Conservation (phyloP, 1,284 basidiomycete species). For the Phellopilus nigrolimitatus region DNA sequence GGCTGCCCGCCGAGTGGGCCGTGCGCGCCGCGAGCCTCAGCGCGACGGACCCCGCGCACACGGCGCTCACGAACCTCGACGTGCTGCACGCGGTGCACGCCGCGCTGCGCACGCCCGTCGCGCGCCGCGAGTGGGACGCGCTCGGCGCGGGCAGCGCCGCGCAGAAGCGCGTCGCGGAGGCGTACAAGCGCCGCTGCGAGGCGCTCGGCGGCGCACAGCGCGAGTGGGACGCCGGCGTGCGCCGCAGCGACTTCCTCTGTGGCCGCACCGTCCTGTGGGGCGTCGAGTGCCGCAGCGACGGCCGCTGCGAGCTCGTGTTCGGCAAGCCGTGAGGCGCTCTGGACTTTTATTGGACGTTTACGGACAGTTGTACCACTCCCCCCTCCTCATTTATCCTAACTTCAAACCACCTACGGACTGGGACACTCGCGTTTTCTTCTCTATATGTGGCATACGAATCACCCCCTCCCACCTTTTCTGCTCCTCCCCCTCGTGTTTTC, state of each 20-base stretch:
- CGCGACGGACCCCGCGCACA: slow-evolving; percentile 28
- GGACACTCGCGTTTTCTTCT: slow-evolving; percentile 19
- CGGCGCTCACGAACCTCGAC: slow-evolving; percentile 54
- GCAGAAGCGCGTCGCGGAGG: slow-evolving; percentile 51
- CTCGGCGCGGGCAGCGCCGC: slow-evolving; percentile 49
- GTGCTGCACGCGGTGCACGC: slow-evolving; percentile 56
- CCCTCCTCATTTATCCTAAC: slow-evolving; percentile 1
- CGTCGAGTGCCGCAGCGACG: slow-evolving; percentile 43
- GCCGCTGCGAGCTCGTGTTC: slow-evolving; percentile 47
- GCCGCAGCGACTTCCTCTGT: slow-evolving; percentile 61
- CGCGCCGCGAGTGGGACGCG: slow-evolving; percentile 58
- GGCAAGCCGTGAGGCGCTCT: slow-evolving; percentile 30
- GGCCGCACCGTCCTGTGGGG: slow-evolving; percentile 57
- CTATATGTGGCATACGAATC: slow-evolving; percentile 16
- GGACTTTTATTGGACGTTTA: neutral
- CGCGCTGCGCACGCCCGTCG: slow-evolving; percentile 51
- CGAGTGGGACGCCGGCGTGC: slow-evolving; percentile 63
- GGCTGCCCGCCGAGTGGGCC: slow-evolving; percentile 40
- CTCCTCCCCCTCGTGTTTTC: neutral
- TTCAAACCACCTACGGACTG: slow-evolving; percentile 17
- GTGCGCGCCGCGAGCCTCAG: slow-evolving; percentile 30
- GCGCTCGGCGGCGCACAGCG: slow-evolving; percentile 50
- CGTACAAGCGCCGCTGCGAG: slow-evolving; percentile 58
- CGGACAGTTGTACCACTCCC: neutral
- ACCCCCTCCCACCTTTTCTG: neutral